Conservation (phyloP, 2,329 filamentous ascomycete species). For the Calonectria honghensis region DNA sequence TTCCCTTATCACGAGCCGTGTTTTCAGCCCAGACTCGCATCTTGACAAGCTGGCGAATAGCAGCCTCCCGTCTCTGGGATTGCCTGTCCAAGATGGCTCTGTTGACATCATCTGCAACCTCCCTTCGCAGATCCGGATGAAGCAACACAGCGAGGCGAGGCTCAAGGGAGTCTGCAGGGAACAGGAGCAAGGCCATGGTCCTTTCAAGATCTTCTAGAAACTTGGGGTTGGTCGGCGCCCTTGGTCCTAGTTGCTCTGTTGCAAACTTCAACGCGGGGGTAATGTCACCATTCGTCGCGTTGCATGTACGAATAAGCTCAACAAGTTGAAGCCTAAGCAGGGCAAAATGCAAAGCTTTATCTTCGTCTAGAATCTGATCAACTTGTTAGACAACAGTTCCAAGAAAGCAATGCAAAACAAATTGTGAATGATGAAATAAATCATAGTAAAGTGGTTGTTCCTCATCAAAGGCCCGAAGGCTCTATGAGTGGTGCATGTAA, state of each 20-base stretch:
- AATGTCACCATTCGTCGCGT: slow-evolving; percentile 81
- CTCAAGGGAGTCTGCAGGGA: slow-evolving; percentile 86
- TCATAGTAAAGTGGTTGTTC: slow-evolving; percentile 79
- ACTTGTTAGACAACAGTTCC: slow-evolving; percentile 39
- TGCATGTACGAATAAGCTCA: slow-evolving; percentile 90
- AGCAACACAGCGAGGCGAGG: slow-evolving; percentile 85
- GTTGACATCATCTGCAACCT: slow-evolving; percentile 93
- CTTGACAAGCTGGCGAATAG: slow-evolving; percentile 87
- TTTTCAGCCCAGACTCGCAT: slow-evolving; percentile 91
- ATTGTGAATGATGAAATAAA: slow-evolving; percentile 36
- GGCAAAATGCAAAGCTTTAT: slow-evolving; percentile 90
- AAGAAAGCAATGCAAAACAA: slow-evolving; percentile 7
- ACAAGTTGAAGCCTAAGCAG: slow-evolving; percentile 93
- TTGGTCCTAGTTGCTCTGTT: slow-evolving; percentile 88
- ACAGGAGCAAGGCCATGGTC: slow-evolving; percentile 94
- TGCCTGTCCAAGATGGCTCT: slow-evolving; percentile 87
- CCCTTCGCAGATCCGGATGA: slow-evolving; percentile 84
- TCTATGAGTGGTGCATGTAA: slow-evolving; percentile 99
- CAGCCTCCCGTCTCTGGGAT: slow-evolving; percentile 84
- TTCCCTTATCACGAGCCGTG: slow-evolving; percentile 66
- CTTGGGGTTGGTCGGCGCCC: slow-evolving; percentile 85
- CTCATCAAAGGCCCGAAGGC: slow-evolving; percentile 92
- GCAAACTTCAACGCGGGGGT: slow-evolving; percentile 89
- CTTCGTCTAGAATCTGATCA: slow-evolving; percentile 86
- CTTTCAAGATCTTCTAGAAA: slow-evolving; percentile 92